Conservation (phyloP, 2,329 filamentous ascomycete species). For the Celoporthe dispersa region DNA sequence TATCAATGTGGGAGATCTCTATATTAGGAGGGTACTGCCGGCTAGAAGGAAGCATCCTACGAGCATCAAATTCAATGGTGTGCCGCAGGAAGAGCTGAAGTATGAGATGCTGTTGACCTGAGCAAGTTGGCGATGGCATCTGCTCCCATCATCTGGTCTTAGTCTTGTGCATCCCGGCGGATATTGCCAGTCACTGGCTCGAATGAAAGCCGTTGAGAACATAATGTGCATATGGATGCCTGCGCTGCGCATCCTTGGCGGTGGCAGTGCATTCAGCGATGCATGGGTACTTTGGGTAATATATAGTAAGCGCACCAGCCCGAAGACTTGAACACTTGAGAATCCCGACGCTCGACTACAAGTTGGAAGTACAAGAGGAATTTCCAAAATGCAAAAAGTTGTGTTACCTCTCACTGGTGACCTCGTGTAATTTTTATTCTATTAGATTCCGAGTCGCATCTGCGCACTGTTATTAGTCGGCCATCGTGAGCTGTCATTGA, state of each 20-base stretch:
- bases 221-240: neutral
- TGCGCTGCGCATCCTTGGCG: neutral
- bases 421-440: neutral
- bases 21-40: constrained; percentile 40
- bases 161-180: neutral
- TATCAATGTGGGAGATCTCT: constrained; percentile 40
- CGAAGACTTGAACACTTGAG: neutral
- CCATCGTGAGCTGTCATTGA: neutral
- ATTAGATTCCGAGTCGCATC: neutral
- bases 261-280: neutral
- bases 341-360: neutral
- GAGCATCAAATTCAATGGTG: constrained; percentile 41
- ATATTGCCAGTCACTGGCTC: neutral
- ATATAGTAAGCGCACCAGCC: neutral
- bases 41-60: constrained; percentile 43
- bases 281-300: neutral
- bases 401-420: neutral
- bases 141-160: neutral
- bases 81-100: constrained; percentile 40
- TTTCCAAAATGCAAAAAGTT: neutral
- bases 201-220: neutral
- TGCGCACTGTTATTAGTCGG: neutral
- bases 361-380: neutral
- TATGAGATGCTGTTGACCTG: constrained; percentile 37
- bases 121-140: neutral